Conservation (phyloP, 805 yeast species). For the Pichia deserticola region DNA sequence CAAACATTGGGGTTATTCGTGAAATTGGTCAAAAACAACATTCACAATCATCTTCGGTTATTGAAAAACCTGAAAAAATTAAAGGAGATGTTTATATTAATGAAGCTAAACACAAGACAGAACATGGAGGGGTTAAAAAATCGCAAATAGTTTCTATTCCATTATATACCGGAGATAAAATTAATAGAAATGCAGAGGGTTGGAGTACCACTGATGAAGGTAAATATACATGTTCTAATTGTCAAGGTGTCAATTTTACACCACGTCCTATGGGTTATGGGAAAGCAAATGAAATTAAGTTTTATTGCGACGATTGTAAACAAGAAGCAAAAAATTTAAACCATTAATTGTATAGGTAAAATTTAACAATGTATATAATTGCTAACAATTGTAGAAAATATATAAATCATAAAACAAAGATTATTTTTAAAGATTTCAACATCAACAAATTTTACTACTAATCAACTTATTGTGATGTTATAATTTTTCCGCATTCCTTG, state of each 20-base stretch:
- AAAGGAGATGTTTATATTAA: background rate
- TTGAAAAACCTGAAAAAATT: background rate
- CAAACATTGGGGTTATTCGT: constrained; percentile 2
- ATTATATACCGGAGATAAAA: background rate
- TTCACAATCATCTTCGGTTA: background rate
- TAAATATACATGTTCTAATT: constrained; percentile 14
- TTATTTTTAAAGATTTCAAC: too few species aligned
- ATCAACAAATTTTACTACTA: too few species aligned
- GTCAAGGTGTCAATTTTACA: constrained; percentile 19
- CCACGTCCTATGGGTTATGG: constrained; percentile 17
- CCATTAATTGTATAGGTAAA: too few species aligned
- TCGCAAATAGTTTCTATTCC: background rate
- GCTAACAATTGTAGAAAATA: too few species aligned
- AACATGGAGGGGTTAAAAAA: background rate
- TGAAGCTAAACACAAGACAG: background rate
- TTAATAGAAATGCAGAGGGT: background rate
- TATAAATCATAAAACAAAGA: too few species aligned
- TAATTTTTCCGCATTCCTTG: too few species aligned
- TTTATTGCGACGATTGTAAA: constrained; percentile 26
- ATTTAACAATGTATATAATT: background rate
- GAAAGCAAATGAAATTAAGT: constrained; percentile 14
- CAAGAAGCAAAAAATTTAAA: constrained; percentile 8
- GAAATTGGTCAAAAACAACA: constrained; percentile 5
- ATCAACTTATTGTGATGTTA: too few species aligned
- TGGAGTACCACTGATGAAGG: constrained; percentile 1